Conservation (phyloP, 108 stramenopile genomes). For the Nannochloropsis gaditana region DNA sequence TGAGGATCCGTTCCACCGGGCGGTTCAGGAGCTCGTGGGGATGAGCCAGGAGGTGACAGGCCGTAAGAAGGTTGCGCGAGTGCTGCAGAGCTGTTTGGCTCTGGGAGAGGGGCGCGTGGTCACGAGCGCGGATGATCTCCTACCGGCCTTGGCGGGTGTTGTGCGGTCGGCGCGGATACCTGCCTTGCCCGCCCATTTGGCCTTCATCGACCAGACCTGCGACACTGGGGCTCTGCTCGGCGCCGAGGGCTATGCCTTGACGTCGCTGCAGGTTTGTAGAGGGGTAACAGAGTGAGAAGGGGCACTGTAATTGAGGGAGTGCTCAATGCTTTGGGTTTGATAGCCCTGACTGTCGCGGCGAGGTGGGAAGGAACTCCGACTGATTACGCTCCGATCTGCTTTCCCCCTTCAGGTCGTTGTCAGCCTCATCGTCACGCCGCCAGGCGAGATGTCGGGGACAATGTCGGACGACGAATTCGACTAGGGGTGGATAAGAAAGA, state of each 20-base stretch:
- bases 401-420: neutral
- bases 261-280: neutral
- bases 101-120: neutral
- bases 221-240: slow-evolving; percentile 9
- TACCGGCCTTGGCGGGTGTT: neutral
- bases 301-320: too few species aligned
- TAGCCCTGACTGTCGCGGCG: too few species aligned
- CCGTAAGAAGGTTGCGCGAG: neutral
- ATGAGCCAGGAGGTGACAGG: neutral
- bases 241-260: neutral
- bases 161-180: slow-evolving; percentile 10
- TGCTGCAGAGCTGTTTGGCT: neutral
- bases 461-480: too few species aligned
- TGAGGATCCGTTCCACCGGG: neutral
- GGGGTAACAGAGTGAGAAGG: too few species aligned
- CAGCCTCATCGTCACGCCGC: slow-evolving; percentile 5
- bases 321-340: too few species aligned
- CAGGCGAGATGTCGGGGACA: neutral
- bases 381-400: too few species aligned
- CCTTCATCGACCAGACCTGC: neutral
- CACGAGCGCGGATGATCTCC: neutral
- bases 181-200: neutral
- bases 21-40: neutral
- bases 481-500: too few species aligned
- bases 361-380: too few species aligned